Conservation (phyloP, 2,329 filamentous ascomycete species). For the Elsinoe batatas region DNA sequence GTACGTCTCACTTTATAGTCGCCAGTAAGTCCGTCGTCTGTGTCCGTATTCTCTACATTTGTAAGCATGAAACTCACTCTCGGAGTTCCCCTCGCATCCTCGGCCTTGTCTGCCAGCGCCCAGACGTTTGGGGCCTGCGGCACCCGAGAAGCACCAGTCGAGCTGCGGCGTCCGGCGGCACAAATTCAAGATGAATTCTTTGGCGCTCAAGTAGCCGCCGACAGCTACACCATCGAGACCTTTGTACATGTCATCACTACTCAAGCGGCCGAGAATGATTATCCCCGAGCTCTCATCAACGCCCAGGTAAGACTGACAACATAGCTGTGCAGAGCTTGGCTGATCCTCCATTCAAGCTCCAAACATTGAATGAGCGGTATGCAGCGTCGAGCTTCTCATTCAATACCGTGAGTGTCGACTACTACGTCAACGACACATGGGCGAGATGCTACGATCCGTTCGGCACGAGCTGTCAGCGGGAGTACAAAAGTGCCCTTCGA, state of each 20-base stretch:
- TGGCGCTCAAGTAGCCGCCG: background rate
- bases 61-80: background rate
- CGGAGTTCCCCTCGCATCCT: background rate
- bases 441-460: constrained; percentile 26
- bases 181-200: background rate
- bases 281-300: background rate
- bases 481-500: constrained; percentile 44
- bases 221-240: background rate
- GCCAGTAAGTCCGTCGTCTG: background rate
- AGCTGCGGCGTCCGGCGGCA: background rate
- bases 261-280: background rate
- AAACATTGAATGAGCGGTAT: constrained; percentile 29
- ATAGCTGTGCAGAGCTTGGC: background rate
- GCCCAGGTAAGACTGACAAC: background rate
- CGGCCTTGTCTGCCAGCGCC: background rate
- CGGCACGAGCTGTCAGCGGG: constrained; percentile 22
- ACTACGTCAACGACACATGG: constrained; percentile 44
- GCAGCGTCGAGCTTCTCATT: constrained; percentile 40
- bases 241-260: background rate
- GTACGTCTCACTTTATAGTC: background rate
- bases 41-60: background rate
- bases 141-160: background rate
- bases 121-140: background rate
- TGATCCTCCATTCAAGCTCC: background rate
- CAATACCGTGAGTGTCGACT: constrained; percentile 38